Evolutionary conservation across 1,284 basidiomycete species (phyloP).

Genomic region (Albatrellus sp.): DNA sequence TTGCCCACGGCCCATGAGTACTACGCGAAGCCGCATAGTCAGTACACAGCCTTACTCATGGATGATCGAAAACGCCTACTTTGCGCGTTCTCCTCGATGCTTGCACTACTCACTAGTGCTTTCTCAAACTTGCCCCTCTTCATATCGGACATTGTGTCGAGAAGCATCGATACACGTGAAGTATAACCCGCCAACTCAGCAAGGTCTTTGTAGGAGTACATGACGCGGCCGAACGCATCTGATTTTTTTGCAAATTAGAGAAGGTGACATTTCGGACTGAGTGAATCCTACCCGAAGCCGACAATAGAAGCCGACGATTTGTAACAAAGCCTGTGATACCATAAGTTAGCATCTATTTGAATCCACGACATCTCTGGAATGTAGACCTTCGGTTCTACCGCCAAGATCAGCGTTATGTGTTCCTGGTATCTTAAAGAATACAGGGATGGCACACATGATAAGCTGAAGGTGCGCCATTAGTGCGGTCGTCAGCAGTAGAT

Average conservation of each 20-base stretch:
- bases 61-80: constrained; percentile 28
- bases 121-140: constrained; percentile 83
- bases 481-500: constrained; percentile 2
- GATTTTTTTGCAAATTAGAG: constrained; percentile 1
- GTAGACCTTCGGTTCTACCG: constrained; percentile 71
- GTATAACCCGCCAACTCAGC: constrained; percentile 96
- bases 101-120: constrained; percentile 67
- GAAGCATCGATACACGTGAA: constrained; percentile 76
- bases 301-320: constrained; percentile 84
- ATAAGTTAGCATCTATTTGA: background rate
- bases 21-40: constrained; percentile 24
- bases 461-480: constrained; percentile 31
- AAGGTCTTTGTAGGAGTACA: constrained; percentile 97
- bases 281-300: constrained; percentile 44
- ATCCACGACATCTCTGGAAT: constrained; percentile 15
- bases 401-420: constrained; percentile 62
- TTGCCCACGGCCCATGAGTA: constrained; percentile 70
- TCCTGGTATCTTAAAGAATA: constrained; percentile 84
- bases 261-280: background rate
- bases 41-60: background rate
- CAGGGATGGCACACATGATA: constrained; percentile 86
- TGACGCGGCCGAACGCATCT: constrained; percentile 74
- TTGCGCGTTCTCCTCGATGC: constrained; percentile 67
- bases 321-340: constrained; percentile 71
- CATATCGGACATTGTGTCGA: constrained; percentile 89